These are phyloP conservation scores for Zygoascus tannicola DNA, from an alignment of 805 yeast genomes.

Conservation along the genomic window DNA sequence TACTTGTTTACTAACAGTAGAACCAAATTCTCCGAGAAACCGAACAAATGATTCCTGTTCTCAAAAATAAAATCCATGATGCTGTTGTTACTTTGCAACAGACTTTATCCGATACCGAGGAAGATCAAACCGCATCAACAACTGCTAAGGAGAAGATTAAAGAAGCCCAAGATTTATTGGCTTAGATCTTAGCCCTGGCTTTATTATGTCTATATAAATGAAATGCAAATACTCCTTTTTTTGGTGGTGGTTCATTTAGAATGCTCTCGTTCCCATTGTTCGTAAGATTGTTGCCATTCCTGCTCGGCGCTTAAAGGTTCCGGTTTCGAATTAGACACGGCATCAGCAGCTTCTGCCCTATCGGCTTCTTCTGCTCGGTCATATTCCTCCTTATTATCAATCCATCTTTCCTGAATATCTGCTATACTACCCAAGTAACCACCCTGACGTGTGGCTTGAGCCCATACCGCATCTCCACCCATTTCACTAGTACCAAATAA, in stretches of 20 bases:
- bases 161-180: constrained; percentile 16
- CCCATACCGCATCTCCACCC: constrained; percentile 97
- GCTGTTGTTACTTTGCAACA: constrained; percentile 32
- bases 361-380: constrained; percentile 53
- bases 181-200: too few species aligned
- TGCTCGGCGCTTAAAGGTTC: constrained; percentile 36
- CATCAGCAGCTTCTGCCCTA: constrained; percentile 31
- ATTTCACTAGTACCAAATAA: constrained; percentile 86
- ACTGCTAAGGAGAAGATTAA: constrained; percentile 21
- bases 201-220: too few species aligned
- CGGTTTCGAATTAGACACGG: not conserved
- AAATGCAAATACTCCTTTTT: too few species aligned
- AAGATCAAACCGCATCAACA: constrained; percentile 16
- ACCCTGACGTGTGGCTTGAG: constrained; percentile 83
- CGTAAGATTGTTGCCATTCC: constrained; percentile 60
- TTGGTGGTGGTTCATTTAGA: not conserved
- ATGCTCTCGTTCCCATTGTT: constrained; percentile 42
- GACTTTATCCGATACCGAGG: constrained; percentile 27
- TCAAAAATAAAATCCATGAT: constrained; percentile 35
- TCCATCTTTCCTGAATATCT: constrained; percentile 93
- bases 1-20: constrained; percentile 13
- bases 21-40: constrained; percentile 46
- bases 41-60: constrained; percentile 40
- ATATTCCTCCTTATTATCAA: constrained; percentile 69
- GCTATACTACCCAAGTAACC: constrained; percentile 38